Evolutionary conservation across 495 filamentous ascomycete genomes (phyloP), one percentile per base, ranked within the genome.

Genomic region (Neurospora terricola): DNA sequence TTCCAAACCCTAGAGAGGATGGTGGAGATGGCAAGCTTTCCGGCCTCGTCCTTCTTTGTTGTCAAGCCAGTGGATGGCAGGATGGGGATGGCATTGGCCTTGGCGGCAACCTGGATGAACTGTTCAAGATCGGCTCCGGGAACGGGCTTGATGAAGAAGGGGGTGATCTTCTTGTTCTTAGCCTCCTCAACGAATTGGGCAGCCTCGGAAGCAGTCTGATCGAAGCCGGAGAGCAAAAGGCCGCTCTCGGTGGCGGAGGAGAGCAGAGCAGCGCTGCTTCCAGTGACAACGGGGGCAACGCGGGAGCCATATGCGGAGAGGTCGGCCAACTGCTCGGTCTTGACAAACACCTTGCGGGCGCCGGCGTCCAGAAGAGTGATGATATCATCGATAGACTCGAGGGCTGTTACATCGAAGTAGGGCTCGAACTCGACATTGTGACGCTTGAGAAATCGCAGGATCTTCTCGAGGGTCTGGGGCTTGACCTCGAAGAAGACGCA

Each of bases 271-370:
- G 81, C 30, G 71, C 42, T 75, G 76, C 39, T 73, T 42, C 74
- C 78, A n/a, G 77, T 78, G 37, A 85, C 82, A 10, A 80, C 75
- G 0, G 84, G 82, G 38, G 82, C 83, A 40, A 87, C 81, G 16
- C 85, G 80, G 27, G 80, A 78, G 9, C 84, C 83, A 70, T 81
- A 85, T 74, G 84, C 81, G 36, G 80, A 73, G 71, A 82, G 84
- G 43, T 84, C 80, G 14, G 81, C 73, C 40, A 87, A 71, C 82
- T 93, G 90, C 66, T 91, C 86, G 69, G 90, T 85, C 70, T 87
- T 85, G 69, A 97, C 90, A 80, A 98, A 94, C 66, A 97, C 90
- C 81, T 91, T 96, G 48, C 89, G 87, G n/a, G 93, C 93, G 70
- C 96, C 96, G 75, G 90, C 88, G 78, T 99, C 91, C 70, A 99